These are phyloP conservation scores for Ophiostoma sp. DNA, from an alignment of 2,329 filamentous ascomycete species.

Conservation along the genomic window DNA sequence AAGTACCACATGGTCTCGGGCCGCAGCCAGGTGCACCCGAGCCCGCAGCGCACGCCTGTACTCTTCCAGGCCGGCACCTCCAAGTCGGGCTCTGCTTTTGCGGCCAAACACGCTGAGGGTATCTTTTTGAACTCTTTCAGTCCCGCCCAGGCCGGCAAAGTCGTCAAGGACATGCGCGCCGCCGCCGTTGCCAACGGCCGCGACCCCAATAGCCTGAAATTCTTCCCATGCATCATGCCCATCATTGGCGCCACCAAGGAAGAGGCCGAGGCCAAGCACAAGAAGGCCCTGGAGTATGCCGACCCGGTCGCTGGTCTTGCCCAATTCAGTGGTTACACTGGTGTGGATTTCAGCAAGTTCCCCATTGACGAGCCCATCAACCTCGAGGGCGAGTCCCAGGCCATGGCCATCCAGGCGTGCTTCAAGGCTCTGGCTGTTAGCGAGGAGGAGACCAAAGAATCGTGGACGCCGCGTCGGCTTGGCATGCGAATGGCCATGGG, in stretches of 20 bases:
- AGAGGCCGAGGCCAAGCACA: constrained; percentile 33
- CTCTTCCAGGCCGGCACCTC: constrained; percentile 34
- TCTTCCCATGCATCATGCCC: constrained; percentile 30
- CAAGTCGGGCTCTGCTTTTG: constrained; percentile 30
- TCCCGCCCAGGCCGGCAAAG: constrained; percentile 23
- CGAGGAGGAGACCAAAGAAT: constrained; percentile 13
- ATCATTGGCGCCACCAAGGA: constrained; percentile 31
- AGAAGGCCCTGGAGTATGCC: constrained; percentile 28
- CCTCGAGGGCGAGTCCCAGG: constrained; percentile 10
- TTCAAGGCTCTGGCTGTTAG: constrained; percentile 16
- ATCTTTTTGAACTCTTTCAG: constrained; percentile 31
- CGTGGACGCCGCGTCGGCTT: constrained; percentile 28
- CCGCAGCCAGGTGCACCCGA: constrained; percentile 17
- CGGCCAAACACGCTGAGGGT: constrained; percentile 32
- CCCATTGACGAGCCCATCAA: constrained; percentile 33
- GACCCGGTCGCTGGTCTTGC: constrained; percentile 31
- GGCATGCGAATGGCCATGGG: constrained; percentile 32
- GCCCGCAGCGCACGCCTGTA: constrained; percentile 30
- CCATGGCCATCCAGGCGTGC: constrained; percentile 24
- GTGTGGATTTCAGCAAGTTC: constrained; percentile 32
- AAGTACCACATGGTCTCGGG: constrained; percentile 20
- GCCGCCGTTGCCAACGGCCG: constrained; percentile 27
- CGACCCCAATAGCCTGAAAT: constrained; percentile 30
- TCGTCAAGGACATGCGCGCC: constrained; percentile 26
- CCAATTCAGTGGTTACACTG: constrained; percentile 32